These are phyloP conservation scores for Sphaerostilbella broomeana DNA, from an alignment of 2,329 filamentous ascomycete species.

Conservation along the genomic window DNA sequence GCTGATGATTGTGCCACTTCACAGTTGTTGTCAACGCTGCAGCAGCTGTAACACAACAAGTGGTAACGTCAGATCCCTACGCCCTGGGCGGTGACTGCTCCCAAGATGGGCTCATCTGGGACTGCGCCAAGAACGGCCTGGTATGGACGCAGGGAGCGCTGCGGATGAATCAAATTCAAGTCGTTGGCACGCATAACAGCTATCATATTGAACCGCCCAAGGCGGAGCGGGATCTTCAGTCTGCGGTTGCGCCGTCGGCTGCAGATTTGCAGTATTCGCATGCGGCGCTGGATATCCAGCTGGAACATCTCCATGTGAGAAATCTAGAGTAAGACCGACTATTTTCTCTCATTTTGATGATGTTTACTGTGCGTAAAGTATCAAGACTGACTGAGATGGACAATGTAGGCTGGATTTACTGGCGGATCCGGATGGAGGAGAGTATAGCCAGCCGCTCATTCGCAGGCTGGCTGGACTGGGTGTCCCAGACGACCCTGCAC, in stretches of 20 bases:
- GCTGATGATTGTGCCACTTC: no score
- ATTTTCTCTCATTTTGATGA: no score
- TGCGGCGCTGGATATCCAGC: conserved; percentile 36
- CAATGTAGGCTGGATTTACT: conserved; percentile 34
- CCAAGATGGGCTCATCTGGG: not conserved
- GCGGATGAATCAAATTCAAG: conserved; percentile 46
- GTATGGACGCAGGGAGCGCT: conserved; percentile 22
- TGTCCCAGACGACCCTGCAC: conserved; percentile 31
- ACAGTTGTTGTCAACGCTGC: no score
- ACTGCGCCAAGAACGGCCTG: not conserved
- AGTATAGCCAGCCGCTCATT: conserved; percentile 39
- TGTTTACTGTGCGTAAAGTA: no score
- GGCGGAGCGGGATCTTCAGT: conserved; percentile 34
- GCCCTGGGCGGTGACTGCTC: conserved; percentile 1
- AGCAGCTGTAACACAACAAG: no score
- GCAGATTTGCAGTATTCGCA: conserved; percentile 44
- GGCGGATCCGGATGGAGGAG: conserved; percentile 41
- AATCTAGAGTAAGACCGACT: conserved; percentile 33
- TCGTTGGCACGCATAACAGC: conserved; percentile 45
- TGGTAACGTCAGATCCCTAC: no score
- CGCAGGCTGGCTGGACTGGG: conserved; percentile 33
- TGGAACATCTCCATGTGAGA: conserved; percentile 38
- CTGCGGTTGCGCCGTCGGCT: conserved; percentile 29
- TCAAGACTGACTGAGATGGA: not conserved
- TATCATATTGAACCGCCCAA: conserved; percentile 41